Conservation (phyloP, 306 rosid genomes). For the Pyrus bretschneideri region DNA sequence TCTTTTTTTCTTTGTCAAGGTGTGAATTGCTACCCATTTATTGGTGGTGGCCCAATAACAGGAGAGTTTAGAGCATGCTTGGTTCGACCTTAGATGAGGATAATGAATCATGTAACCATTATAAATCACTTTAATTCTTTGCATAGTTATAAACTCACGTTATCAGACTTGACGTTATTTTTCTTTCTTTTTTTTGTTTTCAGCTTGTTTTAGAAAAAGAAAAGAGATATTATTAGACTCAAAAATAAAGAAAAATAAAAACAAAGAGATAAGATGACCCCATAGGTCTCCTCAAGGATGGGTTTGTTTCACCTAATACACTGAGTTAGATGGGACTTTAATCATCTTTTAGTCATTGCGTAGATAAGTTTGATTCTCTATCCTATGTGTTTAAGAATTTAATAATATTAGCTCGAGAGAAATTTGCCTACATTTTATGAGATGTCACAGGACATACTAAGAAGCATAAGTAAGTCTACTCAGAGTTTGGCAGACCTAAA, state of each 20-base stretch:
- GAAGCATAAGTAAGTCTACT: too few relatives aligned
- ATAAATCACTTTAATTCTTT: too few relatives aligned
- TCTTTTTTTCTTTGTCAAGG: slow-evolving; percentile 1
- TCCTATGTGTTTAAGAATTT: background rate
- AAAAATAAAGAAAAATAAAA: too few relatives aligned
- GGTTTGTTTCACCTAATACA: background rate
- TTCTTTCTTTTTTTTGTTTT: background rate
- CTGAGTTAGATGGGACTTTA: background rate
- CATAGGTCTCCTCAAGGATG: background rate
- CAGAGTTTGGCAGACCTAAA: background rate
- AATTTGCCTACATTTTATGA: too few relatives aligned
- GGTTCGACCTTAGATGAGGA: too few relatives aligned
- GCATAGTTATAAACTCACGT: too few relatives aligned
- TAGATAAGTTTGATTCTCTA: background rate
- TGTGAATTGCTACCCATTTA: too few relatives aligned
- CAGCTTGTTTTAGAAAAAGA: background rate
- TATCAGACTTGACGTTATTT: background rate
- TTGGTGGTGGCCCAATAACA: too few relatives aligned
- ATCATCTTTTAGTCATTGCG: background rate
- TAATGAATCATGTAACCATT: too few relatives aligned
- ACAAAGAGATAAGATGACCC: background rate
- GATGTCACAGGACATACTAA: too few relatives aligned
- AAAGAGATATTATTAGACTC: too few relatives aligned
- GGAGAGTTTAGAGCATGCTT: too few relatives aligned
- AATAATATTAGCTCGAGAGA: background rate